Evolutionary conservation across 441 rosid species (phyloP).

Genomic region (Capsella rubella): DNA sequence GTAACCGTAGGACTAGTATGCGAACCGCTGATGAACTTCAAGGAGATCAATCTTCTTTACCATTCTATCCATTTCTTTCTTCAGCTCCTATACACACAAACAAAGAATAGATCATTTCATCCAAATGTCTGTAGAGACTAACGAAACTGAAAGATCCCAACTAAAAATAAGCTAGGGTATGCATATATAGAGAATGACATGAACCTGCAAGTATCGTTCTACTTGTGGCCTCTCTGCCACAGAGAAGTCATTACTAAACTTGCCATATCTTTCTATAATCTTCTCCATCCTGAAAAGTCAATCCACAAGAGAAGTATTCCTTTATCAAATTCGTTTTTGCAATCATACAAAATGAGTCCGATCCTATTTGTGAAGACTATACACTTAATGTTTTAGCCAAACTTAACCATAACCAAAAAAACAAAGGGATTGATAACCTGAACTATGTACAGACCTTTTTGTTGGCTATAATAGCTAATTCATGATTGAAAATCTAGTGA

Average conservation of each 20-base stretch:
- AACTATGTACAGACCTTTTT: conserved; percentile 12
- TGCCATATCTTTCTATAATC: conserved; percentile 56
- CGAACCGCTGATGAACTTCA: conserved; percentile 55
- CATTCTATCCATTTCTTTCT: conserved; percentile 53
- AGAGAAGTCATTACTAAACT: conserved; percentile 41
- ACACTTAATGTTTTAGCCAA: not conserved
- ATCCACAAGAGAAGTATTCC: not conserved
- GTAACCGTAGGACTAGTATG: conserved; percentile 1
- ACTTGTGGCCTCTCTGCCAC: conserved; percentile 23
- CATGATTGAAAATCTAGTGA: conserved; percentile 7
- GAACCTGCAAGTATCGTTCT: conserved; percentile 58
- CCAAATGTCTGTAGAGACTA: not conserved
- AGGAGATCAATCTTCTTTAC: conserved; percentile 58
- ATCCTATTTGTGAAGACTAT: not conserved
- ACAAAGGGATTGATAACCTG: not conserved
- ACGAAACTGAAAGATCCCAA: not conserved
- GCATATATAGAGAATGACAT: not conserved
- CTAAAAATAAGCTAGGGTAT: not conserved
- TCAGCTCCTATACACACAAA: conserved; percentile 44
- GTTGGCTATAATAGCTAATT: conserved; percentile 1
- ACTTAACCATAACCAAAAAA: not conserved
- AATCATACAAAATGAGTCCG: not conserved
- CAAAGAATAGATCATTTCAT: not conserved
- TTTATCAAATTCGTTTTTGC: not conserved
- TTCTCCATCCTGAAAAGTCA: conserved; percentile 56